Evolutionary conservation across 768 basidiomycete genomes (phyloP).

Genomic region (Collybia sp.): DNA sequence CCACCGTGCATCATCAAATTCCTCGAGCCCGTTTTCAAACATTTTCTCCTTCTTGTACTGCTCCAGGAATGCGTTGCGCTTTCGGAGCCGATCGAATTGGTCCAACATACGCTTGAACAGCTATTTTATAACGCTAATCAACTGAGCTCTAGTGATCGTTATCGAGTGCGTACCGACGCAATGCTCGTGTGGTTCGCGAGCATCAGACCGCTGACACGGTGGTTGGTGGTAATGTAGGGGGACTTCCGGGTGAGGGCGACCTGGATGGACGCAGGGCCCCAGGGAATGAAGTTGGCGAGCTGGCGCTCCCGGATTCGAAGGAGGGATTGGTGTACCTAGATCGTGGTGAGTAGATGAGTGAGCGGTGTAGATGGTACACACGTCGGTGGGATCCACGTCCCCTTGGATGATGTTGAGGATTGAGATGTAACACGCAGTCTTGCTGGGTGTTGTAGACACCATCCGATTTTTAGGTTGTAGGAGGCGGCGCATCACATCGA

Average conservation of each 20-base stretch:
- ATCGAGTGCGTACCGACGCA: slow-evolving; percentile 56
- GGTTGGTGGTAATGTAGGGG: slow-evolving; percentile 82
- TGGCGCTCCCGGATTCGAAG: slow-evolving; percentile 95
- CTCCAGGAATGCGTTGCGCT: slow-evolving; percentile 91
- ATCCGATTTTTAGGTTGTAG: slow-evolving; percentile 98
- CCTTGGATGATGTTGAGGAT: slow-evolving; percentile 98
- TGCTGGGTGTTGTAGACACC: slow-evolving; percentile 91
- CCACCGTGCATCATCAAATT: slow-evolving; percentile 97
- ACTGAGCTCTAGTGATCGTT: not conserved
- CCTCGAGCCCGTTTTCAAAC: slow-evolving; percentile 89
- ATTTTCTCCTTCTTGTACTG: slow-evolving; percentile 97
- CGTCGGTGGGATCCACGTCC: slow-evolving; percentile 97
- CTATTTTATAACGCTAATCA: slow-evolving; percentile 31
- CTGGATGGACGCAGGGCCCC: slow-evolving; percentile 98
- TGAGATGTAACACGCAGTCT: slow-evolving; percentile 94
- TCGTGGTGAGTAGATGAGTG: not conserved
- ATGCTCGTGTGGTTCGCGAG: slow-evolving; percentile 99
- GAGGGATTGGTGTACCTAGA: slow-evolving; percentile 92
- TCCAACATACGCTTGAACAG: slow-evolving; percentile 95
- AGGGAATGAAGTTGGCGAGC: slow-evolving; percentile 96
- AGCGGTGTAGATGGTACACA: slow-evolving; percentile 29
- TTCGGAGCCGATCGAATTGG: slow-evolving; percentile 85
- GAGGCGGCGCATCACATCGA: slow-evolving; percentile 97
- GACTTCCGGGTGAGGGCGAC: slow-evolving; percentile 91
- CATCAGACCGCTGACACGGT: slow-evolving; percentile 97